Base-by-base conservation (phyloP, 495 filamentous ascomycete species). In the Parathielavia hyrcaniae region DNA sequence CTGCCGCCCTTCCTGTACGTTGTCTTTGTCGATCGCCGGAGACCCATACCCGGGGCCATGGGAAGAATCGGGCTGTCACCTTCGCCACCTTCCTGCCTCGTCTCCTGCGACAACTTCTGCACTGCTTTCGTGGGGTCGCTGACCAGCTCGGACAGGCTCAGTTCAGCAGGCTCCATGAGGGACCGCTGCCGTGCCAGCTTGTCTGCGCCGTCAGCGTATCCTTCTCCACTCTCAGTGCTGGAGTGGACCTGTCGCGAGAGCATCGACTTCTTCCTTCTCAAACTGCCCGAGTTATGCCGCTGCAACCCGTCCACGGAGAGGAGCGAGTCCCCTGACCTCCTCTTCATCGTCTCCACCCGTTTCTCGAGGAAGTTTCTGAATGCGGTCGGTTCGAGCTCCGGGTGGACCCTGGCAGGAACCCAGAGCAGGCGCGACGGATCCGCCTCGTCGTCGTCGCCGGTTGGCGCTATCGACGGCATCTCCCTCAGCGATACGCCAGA, bases 361-460 rank as follows among this genome's bases (percentile, higher is more conserved):
- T 91, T 93, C 66, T 97, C 92, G 1, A 99, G 79, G 65, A 97
- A 99, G 1, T 88, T 88, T 72, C 93, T 96, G 77, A 97, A 99
- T 66, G 97, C 95, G 69, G 86, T 90, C 6, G 93, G 95, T 30
- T 95, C 93, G 34, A 99, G 75, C 73, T 97, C 93, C 13, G 93
- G 93, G 65, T 99, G 93, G 17, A 97, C 77, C 55, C 91, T 82
- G 22, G 93, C 93, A 0, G 93, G 93, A 26, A 99, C 93, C 93
- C 93, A 99, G 55, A 97, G 89, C 50, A 97, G 71, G 59, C 89
- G 83, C 1, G 91, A 89, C 5, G 90, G 81, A 72, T 97, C 95
- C 64, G 90, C 86, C 67, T 95, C 92, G 69, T 89, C 83, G 61
- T 90, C 87, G 48, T 83, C 81, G 35, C 84, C 83, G 8, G 83